These are phyloP conservation scores for Phaseolus coccineus DNA, from an alignment of 331 rosid species.

Conservation along the genomic window DNA sequence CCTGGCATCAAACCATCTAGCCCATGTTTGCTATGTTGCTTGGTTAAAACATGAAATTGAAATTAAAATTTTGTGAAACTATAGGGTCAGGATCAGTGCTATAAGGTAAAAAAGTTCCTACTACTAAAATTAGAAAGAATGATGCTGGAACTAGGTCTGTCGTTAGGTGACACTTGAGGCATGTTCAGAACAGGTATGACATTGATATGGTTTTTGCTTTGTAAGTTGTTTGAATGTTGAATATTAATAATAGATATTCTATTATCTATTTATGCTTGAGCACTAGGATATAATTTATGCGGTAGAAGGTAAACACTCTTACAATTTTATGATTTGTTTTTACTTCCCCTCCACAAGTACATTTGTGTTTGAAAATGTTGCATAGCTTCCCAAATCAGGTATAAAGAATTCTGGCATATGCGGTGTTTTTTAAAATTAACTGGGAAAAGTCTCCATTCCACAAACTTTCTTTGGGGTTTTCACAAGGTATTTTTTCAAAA, in stretches of 20 bases:
- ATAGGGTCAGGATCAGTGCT: neutral
- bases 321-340: no score
- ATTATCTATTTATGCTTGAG: no score
- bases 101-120: neutral
- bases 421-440: neutral
- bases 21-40: no score
- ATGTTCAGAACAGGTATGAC: neutral
- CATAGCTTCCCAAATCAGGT: no score
- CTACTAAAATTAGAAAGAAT: slow-evolving; percentile 17
- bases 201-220: neutral
- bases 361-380: no score
- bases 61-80: no score
- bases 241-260: neutral
- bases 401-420: neutral
- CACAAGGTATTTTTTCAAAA: neutral
- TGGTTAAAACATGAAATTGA: no score
- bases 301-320: no score
- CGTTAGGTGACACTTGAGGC: neutral
- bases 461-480: neutral
- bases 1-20: no score
- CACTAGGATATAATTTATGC: no score
- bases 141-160: neutral
- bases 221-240: neutral
- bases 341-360: no score
- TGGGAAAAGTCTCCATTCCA: neutral